Base-by-base conservation (phyloP, 495 filamentous ascomycete species). In the Poronia punctata region DNA sequence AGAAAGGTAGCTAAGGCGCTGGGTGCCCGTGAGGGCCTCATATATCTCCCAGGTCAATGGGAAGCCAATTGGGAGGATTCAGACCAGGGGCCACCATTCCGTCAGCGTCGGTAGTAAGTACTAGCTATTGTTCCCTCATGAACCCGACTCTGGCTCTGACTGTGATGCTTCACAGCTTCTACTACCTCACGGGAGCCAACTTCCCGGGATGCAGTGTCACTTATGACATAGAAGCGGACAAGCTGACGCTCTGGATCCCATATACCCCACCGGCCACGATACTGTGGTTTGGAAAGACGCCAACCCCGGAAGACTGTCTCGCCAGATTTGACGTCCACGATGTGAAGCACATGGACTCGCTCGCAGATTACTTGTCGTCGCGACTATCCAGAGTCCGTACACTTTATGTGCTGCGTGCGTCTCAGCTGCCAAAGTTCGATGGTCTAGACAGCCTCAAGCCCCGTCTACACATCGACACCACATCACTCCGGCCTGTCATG, bases 1-100 rank as follows among this genome's bases (percentile, higher is more conserved):
- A 75, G 74, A 45, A 80, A 76, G 29, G 84, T 89, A 10, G 81
- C 78, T 9, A 67, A 71, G 35, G 72, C 80, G 40, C 76, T 94
- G 19, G 74, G 73, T 3, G 67, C 71, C 30, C 58, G 67, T 16
- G 52, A 67, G 35, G 87, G 86, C 20, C 50, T 90, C 40, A 74
- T 85, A 35, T 80, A 73, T 53, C 64, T 84, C 7, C 62, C 68
- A 7, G 76, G 75, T 14, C 61, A 66, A 17, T 50, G 61, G n/a
- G 58, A 68, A 18, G 49, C 53, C 18, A 58, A 62, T 8, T 78
- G 68, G 46, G 73, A 80, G 49, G 71, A 82, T 52, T 81, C 76
- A 4, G 81, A 85, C 52, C 65, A 70, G 54, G 62, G 71, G 0
- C 64, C 62, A 24, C 63, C 65, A 26, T 83, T 83, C 41, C 78